A percentile compares a stretch with the other conserved stretches of the same genome.
phyloP scores from a whole-genome alignment of 129 eudicot genomes.

The sunflower (Helianthus annuus) region DNA sequence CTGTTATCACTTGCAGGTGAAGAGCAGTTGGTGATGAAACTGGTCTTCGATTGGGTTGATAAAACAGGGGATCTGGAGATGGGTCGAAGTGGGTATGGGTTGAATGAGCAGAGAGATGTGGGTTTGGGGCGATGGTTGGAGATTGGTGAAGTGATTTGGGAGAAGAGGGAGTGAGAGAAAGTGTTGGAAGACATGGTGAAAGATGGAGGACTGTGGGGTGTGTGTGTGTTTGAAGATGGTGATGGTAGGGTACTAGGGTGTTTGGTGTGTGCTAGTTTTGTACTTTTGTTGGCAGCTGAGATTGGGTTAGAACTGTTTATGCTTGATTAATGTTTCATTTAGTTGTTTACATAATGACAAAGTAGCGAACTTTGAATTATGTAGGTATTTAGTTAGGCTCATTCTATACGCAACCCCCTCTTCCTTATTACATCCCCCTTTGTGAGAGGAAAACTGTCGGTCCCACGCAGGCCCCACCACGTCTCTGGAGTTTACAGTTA shows the following conservation, averaged over 20 bases:
- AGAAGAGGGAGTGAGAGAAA: constrained; percentile 46
- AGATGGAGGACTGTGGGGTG: constrained; percentile 7
- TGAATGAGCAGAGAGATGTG: constrained; percentile 21
- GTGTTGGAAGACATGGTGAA: constrained; percentile 63
- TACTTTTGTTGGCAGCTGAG: neutral
- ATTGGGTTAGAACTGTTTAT: neutral
- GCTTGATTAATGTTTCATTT: too few species aligned
- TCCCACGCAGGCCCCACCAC: too few species aligned
- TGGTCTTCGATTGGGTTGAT: constrained; percentile 38
- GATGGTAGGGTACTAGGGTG: neutral
- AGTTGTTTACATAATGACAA: too few species aligned
- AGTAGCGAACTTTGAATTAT: too few species aligned
- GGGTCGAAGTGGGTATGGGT: constrained; percentile 25
- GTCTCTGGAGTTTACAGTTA: too few species aligned
- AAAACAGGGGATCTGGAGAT: constrained; percentile 11
- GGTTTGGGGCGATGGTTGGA: constrained; percentile 24
- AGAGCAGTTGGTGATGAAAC: constrained; percentile 43
- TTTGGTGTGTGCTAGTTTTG: neutral
- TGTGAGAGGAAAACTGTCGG: too few species aligned
- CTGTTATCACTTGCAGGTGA: constrained; percentile 42
- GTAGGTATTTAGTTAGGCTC: too few species aligned
- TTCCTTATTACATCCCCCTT: too few species aligned
- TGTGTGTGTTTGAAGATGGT: neutral
- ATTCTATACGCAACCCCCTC: too few species aligned
- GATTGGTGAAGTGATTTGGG: constrained; percentile 33